Evolutionary conservation across 192 early-diverging fungal species (phyloP).

Genomic region (Thoreauomyces humboldtii): DNA sequence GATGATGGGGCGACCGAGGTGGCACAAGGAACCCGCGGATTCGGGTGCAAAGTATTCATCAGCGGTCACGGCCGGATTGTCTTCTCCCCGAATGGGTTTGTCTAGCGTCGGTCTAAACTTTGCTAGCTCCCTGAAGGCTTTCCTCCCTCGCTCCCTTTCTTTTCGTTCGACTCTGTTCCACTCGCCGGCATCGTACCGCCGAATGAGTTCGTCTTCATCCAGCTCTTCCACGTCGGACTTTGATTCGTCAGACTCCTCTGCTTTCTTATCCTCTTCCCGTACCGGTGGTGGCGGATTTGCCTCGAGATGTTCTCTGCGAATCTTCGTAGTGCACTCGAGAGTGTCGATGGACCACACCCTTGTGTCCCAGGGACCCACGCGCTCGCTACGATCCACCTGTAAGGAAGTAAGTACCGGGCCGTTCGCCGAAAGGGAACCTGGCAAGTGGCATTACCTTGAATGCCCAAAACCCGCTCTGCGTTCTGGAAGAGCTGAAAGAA

Average conservation of each 20-base stretch:
- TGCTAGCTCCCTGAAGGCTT: slow-evolving; percentile 19
- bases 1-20: slow-evolving; percentile 32
- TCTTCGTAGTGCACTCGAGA: slow-evolving; percentile 23
- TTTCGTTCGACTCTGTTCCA: too few species aligned
- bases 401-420: not conserved
- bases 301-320: slow-evolving; percentile 42
- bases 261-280: not conserved
- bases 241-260: not conserved
- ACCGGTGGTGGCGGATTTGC: slow-evolving; percentile 32
- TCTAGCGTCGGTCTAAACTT: slow-evolving; percentile 38
- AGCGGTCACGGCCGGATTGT: slow-evolving; percentile 21
- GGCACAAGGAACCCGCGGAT: slow-evolving; percentile 3
- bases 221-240: slow-evolving; percentile 4
- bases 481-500: slow-evolving; percentile 27
- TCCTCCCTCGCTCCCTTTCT: slow-evolving; percentile 17
- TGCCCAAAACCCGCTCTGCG: slow-evolving; percentile 43
- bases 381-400: slow-evolving; percentile 39
- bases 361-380: slow-evolving; percentile 39
- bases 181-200: slow-evolving; percentile 24
- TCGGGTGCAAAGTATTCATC: slow-evolving; percentile 36
- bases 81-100: too few species aligned
- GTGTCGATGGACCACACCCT: slow-evolving; percentile 46
- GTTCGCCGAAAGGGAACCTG: too few species aligned
- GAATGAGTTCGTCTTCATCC: slow-evolving; percentile 30
- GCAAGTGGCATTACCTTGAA: slow-evolving; percentile 35